Evolutionary conservation across 2,329 filamentous ascomycete species (phyloP).

Genomic region (Pyricularia sp.): DNA sequence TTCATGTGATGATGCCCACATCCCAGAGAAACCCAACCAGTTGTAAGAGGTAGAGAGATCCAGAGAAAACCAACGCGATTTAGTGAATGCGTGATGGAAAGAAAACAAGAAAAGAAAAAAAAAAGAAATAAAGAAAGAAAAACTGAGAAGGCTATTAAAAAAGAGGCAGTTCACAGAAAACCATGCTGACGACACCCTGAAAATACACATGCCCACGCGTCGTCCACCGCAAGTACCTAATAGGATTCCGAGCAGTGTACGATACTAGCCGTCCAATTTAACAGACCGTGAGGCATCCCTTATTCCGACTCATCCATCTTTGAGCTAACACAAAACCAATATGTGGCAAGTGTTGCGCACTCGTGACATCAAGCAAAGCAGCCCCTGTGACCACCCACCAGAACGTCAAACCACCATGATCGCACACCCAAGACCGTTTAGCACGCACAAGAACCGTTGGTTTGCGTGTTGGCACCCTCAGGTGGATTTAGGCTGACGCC

Average conservation of each 20-base stretch:
- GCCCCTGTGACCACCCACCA: not conserved
- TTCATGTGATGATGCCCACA: not conserved
- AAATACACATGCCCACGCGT: not conserved
- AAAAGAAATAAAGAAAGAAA: not conserved
- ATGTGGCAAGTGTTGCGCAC: not conserved
- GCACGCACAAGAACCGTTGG: conserved; percentile 42
- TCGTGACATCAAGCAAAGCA: not conserved
- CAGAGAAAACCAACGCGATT: not conserved
- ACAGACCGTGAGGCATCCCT: not conserved
- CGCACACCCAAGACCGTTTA: conserved; percentile 18
- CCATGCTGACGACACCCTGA: not conserved
- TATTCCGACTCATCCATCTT: not conserved
- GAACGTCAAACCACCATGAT: not conserved
- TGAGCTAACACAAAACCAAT: not conserved
- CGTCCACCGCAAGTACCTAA: not conserved
- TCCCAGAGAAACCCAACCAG: not conserved
- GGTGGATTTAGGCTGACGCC: conserved; percentile 41
- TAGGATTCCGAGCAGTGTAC: not conserved
- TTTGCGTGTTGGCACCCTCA: conserved; percentile 45
- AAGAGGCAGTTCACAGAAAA: not conserved
- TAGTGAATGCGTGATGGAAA: not conserved
- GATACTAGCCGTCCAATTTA: not conserved
- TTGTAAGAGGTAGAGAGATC: not conserved
- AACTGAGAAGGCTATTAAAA: conserved; percentile 2
- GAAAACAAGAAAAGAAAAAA: not conserved